Conservation (phyloP, 345 rosid genomes). For the Acer campestre region DNA sequence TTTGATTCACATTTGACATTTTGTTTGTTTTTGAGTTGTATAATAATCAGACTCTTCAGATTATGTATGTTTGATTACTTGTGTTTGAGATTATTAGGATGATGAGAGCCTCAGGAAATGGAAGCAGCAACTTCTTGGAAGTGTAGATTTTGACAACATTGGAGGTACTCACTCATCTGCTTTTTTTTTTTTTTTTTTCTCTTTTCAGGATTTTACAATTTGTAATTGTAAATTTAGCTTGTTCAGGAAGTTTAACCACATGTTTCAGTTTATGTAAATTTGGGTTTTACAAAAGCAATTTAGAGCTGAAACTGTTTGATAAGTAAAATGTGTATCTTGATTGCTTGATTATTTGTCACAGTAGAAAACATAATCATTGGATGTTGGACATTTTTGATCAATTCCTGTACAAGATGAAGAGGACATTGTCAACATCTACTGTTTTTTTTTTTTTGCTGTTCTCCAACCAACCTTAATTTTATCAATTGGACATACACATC, state of each 20-base stretch:
- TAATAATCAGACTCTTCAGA: not conserved
- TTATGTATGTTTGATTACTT: not conserved
- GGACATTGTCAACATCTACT: not conserved
- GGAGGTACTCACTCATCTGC: conserved; percentile 46
- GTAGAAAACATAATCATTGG: not conserved
- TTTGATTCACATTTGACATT: not conserved
- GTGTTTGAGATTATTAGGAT: conserved; percentile 44
- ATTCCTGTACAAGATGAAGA: not conserved
- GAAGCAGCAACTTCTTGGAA: conserved; percentile 84
- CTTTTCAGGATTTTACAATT: not conserved
- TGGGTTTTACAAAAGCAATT: not conserved
- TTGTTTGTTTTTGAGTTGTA: not conserved
- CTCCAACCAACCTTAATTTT: not conserved
- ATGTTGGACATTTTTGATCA: not conserved
- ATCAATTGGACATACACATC: not conserved
- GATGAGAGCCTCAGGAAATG: conserved; percentile 85
- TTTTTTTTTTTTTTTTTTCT: not conserved
- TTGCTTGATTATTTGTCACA: not conserved
- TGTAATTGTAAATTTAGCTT: not conserved
- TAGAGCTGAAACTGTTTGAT: not conserved
- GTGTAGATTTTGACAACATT: conserved; percentile 64
- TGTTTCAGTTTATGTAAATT: not conserved
- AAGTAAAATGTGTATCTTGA: not conserved
- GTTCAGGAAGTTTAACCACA: not conserved
- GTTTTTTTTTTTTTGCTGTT: not conserved